Conservation (phyloP, 305 asterid species). For the Fraxinus ornus region DNA sequence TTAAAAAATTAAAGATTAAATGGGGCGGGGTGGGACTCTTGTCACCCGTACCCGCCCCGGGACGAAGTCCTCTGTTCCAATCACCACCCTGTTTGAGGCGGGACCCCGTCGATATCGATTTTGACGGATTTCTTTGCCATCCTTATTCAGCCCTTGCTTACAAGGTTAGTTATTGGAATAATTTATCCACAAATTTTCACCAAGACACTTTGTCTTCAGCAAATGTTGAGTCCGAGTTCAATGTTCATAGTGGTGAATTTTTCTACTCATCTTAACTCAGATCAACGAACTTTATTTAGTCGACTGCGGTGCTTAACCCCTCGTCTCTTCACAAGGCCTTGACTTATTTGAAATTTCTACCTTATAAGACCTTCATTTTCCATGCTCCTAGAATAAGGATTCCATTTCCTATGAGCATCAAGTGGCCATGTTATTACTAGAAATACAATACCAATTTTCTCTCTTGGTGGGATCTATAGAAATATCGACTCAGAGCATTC, state of each 20-base stretch:
- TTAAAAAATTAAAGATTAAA: no score
- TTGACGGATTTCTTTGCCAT: no score
- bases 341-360: neutral
- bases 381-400: neutral
- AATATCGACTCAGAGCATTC: neutral
- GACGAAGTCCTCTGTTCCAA: no score
- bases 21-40: no score
- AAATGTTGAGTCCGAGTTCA: neutral
- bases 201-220: neutral
- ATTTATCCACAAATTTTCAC: neutral
- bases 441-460: neutral
- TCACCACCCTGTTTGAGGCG: no score
- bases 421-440: neutral
- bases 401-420: neutral
- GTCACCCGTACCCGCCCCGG: no score
- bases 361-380: neutral
- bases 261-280: neutral
- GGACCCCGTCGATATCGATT: no score
- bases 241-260: neutral
- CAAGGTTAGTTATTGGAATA: no score
- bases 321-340: neutral
- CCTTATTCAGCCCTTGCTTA: neutral
- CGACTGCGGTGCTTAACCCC: neutral
- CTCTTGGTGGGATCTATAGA: neutral
- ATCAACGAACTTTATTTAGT: neutral